Evolutionary conservation across 176 grass and related monocot species (phyloP), one percentile per base, ranked within the genome.

Genomic region (Guadua angustifolia): DNA sequence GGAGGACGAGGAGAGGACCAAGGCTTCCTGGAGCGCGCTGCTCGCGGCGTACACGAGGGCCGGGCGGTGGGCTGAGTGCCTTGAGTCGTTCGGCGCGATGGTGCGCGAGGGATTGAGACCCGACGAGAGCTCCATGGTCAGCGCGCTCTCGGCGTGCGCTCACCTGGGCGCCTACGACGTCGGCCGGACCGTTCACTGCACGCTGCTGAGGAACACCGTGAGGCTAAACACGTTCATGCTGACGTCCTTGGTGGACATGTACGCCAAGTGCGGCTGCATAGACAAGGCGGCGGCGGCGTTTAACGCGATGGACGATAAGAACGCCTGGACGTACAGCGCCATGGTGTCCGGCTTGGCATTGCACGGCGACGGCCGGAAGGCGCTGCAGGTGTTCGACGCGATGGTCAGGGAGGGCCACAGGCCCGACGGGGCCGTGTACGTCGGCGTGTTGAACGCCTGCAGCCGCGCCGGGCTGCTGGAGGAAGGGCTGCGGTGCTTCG

Each of bases 231-330:
- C 88, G 69, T 73, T 94, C 60, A 88, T 97, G 87, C 21, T 72
- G 44, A 94, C 94, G 67, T 78, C 92, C 1, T 46, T 95, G 40
- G 91, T 95, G 69, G 93, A 98, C 87, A 95, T 98, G 96, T 98
- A 98, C 39, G 96, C 91, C 47, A 98, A 95, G 84, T 92, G 91
- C 87, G 96, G 90, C 40, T 90, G 78, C 78, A 52, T 88, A 21
- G 82, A 85, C n/a, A 89, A 87, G 71, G 85, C 89, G 2, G 46
- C 73, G 18, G 75, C 62, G 55, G 89, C 85, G 75, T 97, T 94
- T 74, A 71, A 92, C 50, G 79, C 22, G 4, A 71, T 90, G 87
- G 39, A 9, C 35, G 88, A 63, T 71, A 88, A 60, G 88, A 97
- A 90, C 49, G 44, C 65, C 21, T 90, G 90, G 92, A 66, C 91